A percentile compares a stretch with the other conserved stretches of the same genome.
phyloP scores from a whole-genome alignment of 352 stramenopile genomes.

The Phytophthora hibernalis region DNA sequence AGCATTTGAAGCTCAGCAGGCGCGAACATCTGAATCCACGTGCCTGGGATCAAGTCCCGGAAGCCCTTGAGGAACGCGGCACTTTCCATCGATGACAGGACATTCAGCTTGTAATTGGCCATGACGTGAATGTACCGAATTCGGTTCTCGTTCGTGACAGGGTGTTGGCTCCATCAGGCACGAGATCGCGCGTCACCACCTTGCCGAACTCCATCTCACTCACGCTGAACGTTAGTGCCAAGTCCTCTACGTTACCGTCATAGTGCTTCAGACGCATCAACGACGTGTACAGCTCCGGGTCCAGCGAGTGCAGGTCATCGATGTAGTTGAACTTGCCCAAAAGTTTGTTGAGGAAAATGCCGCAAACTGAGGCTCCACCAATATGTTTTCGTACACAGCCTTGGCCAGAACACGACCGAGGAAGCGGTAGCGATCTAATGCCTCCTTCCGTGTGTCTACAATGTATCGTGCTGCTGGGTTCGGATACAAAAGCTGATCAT shows the following conservation, averaged over 20 bases:
- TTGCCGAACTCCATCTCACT: constrained; percentile 80
- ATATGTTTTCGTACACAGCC: constrained; percentile 96
- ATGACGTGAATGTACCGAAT: constrained; percentile 97
- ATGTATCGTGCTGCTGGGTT: constrained; percentile 89
- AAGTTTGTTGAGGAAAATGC: constrained; percentile 97
- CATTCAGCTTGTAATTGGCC: constrained; percentile 97
- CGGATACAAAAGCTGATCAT: constrained; percentile 93
- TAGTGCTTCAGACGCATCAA: constrained; percentile 97
- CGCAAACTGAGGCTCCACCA: constrained; percentile 97
- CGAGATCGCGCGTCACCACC: constrained; percentile 70
- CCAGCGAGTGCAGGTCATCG: constrained; percentile 94
- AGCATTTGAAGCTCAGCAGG: constrained; percentile 95
- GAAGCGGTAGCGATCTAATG: constrained; percentile 95
- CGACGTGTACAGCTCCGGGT: constrained; percentile 95
- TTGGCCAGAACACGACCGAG: constrained; percentile 96
- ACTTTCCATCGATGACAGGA: constrained; percentile 66
- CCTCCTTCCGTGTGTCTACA: constrained; percentile 75
- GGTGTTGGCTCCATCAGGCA: constrained; percentile 82
- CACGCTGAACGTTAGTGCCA: constrained; percentile 96
- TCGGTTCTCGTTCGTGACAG: constrained; percentile 94
- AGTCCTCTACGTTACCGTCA: constrained; percentile 87
- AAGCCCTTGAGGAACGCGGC: constrained; percentile 77
- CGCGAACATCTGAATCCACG: constrained; percentile 87
- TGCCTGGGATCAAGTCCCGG: constrained; percentile 73
- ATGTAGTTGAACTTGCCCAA: constrained; percentile 90